phyloP scores from a whole-genome alignment of 805 yeast species.

The Saturnispora gosingensis region DNA sequence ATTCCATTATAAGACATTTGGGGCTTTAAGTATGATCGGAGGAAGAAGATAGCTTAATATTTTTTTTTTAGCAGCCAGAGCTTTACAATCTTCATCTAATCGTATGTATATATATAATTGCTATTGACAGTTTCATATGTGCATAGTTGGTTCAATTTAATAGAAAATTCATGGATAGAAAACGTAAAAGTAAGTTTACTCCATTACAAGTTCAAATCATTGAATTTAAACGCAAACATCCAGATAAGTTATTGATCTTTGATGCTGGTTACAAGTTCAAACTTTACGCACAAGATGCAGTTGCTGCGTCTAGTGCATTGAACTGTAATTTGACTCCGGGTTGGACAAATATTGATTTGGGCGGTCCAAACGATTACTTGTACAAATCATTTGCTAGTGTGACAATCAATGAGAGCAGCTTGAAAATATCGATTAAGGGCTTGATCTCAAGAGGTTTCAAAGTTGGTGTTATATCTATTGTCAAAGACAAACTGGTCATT shows the following conservation, averaged over 20 bases:
- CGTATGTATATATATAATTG: not conserved
- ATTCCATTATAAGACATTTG: conserved; percentile 50
- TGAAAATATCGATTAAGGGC: conserved; percentile 69
- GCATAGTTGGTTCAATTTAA: not conserved
- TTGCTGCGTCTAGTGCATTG: conserved; percentile 51
- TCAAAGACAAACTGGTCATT: not conserved
- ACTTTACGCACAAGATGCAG: conserved; percentile 81
- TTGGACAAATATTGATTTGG: conserved; percentile 43
- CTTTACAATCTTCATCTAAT: not conserved
- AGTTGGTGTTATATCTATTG: conserved; percentile 65
- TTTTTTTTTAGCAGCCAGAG: not conserved
- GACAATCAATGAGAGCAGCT: conserved; percentile 69
- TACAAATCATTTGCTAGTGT: conserved; percentile 68
- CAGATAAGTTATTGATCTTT: conserved; percentile 65
- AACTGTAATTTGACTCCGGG: conserved; percentile 72
- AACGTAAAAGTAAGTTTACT: conserved; percentile 34
- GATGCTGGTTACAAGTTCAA: conserved; percentile 92
- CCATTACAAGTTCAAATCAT: conserved; percentile 77
- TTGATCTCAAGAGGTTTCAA: conserved; percentile 63
- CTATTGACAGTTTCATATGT: not conserved
- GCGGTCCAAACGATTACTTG: conserved; percentile 31
- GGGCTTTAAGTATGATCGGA: not conserved
- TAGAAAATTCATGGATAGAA: not conserved
- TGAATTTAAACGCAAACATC: conserved; percentile 49
- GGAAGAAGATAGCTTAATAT: not conserved